Evolutionary conservation across 169 alveolate genomes (phyloP), one percentile per base, ranked within the genome.

Genomic region (Cyclospora cayetanensis): DNA sequence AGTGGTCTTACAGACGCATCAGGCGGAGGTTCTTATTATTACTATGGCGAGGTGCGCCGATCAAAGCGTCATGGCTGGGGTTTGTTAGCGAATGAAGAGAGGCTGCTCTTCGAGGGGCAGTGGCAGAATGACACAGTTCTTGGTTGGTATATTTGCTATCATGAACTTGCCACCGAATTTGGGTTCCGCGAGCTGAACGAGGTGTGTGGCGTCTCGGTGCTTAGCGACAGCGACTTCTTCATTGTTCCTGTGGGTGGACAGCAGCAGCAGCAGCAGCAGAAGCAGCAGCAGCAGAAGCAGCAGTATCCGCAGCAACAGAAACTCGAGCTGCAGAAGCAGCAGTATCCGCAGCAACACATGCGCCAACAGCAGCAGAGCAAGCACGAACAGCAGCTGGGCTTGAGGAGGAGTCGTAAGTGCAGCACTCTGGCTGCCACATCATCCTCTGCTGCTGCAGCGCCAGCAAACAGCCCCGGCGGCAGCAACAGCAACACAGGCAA

Each of bases 121-220:
- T 74, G 86, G 86, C 42, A 25, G 25, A 74, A 74, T 65, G 86
- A 74, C 65, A 74, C 39, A 18, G 86, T 74, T 35, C 86, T 74
- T 12, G 86, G 86, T 39, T 74, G 86, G 86, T 74, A 74, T 39
- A 34, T 74, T 39, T 74, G 86, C 86, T 74, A 74, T 34, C 86
- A 74, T 41, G 86, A 74, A 39, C 42, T 41, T 34, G 65, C 86
- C 39, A 74, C 86, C 18, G 86, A 74, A 65, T 74, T 74, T 41
- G 86, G 86, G 37, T 74, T 41, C n/a, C 55, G 86, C 55, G 86
- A 43, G n/a, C 65, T 74, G 55, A 74, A 35, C 86, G 25, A 43
- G 31, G 86, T 74, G 22, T 11, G 66, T 1, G 86, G 66, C 3
- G 86, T 74, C 9, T 41, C 66, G 27, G 86, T 74, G 41, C 66